Percentiles rank a stretch among this genome's conserved stretches.
Conservation (phyloP, 2,329 filamentous ascomycete genomes). For the Pyricularia pennisetigena region DNA sequence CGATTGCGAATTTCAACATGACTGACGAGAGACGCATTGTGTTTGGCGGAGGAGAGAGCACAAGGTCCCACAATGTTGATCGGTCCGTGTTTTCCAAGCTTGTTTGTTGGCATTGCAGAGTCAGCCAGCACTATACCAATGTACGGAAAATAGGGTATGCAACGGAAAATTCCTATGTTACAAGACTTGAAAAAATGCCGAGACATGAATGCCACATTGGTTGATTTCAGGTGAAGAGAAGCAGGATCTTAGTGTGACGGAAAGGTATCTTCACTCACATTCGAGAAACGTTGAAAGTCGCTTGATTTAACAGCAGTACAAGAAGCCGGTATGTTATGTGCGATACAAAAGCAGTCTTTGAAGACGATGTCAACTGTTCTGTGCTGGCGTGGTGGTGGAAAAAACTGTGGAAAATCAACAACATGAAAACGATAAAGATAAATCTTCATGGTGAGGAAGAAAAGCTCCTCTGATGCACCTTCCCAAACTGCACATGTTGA, state of each 20-base stretch:
- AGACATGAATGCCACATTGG: not conserved
- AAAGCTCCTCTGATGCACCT: not conserved
- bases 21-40: constrained; percentile 1
- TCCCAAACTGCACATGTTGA: not conserved
- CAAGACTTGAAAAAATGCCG: not conserved
- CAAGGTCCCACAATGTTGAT: not conserved
- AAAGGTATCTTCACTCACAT: not conserved
- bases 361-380: not conserved
- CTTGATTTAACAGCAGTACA: not conserved
- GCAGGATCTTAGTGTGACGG: not conserved
- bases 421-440: not conserved
- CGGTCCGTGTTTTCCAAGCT: not conserved
- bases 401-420: not conserved
- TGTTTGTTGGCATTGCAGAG: not conserved
- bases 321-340: not conserved
- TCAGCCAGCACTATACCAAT: not conserved
- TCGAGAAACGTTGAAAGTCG: not conserved
- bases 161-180: not conserved
- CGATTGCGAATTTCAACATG: not conserved
- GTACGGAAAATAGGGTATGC: not conserved
- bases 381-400: not conserved
- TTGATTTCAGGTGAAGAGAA: not conserved
- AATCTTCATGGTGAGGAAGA: not conserved
- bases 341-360: not conserved
- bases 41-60: not conserved